Base-by-base conservation (phyloP, 176 grass and related monocot species). In the Themeda triandra region DNA sequence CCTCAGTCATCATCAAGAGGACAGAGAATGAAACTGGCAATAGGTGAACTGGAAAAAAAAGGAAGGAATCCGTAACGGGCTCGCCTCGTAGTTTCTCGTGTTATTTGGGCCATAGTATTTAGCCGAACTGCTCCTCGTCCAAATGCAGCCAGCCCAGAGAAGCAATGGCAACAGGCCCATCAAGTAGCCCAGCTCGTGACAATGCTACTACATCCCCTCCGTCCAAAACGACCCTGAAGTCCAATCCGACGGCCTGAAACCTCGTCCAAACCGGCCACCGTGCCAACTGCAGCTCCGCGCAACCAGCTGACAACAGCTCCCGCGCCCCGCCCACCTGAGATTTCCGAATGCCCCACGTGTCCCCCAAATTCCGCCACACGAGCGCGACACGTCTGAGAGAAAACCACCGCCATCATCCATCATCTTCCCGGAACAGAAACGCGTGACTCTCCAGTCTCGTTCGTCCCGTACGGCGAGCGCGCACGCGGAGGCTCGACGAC, bases 401-500 rank as follows among this genome's bases (percentile, higher is more conserved):
- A 28, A 53, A 6, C 15, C 48, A 25, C 24, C 46, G 10, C 24
- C 45, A 3, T 28, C 1, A 27, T 8, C 41, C 33, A 6, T 23
- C 1, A 6, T 5, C 41, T 6, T 7, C 36, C 5, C 68, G 10
- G 48, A n/a, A 39, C 53, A 35, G 53, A 71, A 23, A 45, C 54
- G 12, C 23, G 33, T 51, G 23, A 63, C 25, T 37, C 36, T 25
- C 53, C 53, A 59, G 6, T 13, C 40, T 32, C 25, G 14, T 62
- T 76, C 40, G 13, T 13, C 54, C 70, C 31, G 56, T 59, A 11
- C 54, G 23, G 54, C 54, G 54, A 9, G 23, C 54, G 21, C 54
- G 54, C 27, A 74, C 41, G 76, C 76, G 67, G 18, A 51, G 72
- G 54, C 84, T 73, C 77, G 84, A 72, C 8, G 77, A 41, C 68